Conservation (phyloP, 2,329 filamentous ascomycete genomes). For the Penicillium crustosum region DNA sequence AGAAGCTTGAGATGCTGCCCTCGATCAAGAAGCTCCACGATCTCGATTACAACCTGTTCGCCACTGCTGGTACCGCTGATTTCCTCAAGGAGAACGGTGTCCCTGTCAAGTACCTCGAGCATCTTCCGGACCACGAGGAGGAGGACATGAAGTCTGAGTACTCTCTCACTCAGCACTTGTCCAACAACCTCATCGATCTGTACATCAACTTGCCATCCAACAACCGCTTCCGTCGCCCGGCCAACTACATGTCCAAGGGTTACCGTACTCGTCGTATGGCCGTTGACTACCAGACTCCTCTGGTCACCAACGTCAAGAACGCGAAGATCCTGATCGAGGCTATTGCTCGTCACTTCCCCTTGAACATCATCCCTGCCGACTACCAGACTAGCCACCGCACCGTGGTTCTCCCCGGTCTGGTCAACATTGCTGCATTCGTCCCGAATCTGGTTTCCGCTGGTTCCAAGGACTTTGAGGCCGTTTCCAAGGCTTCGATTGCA, state of each 20-base stretch:
- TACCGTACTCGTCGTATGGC: constrained; percentile 97
- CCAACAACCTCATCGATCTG: constrained; percentile 95
- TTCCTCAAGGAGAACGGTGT: constrained; percentile 92
- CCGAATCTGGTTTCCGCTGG: constrained; percentile 66
- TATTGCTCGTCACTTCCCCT: constrained; percentile 81
- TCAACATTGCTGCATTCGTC: constrained; percentile 79
- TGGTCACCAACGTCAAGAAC: constrained; percentile 99
- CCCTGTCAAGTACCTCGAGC: constrained; percentile 89
- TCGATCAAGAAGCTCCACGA: constrained; percentile 86
- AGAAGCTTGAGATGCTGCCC: constrained; percentile 95
- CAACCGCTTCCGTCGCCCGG: constrained; percentile 94
- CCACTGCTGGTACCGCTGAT: constrained; percentile 93
- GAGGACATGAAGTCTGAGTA: constrained; percentile 92
- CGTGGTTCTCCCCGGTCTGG: constrained; percentile 68
- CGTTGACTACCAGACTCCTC: constrained; percentile 92
- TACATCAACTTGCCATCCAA: constrained; percentile 99
- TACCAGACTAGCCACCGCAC: constrained; percentile 87
- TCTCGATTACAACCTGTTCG: constrained; percentile 92
- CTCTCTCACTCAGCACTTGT: constrained; percentile 92
- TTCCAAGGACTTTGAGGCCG: constrained; percentile 66
- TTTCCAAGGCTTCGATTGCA: constrained; percentile 71
- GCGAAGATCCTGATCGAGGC: constrained; percentile 96
- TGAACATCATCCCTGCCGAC: constrained; percentile 80
- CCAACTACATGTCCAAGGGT: constrained; percentile 97
- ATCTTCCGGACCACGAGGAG: constrained; percentile 68